Conservation (phyloP, 306 rosid species). For the Vigna trinervia region DNA sequence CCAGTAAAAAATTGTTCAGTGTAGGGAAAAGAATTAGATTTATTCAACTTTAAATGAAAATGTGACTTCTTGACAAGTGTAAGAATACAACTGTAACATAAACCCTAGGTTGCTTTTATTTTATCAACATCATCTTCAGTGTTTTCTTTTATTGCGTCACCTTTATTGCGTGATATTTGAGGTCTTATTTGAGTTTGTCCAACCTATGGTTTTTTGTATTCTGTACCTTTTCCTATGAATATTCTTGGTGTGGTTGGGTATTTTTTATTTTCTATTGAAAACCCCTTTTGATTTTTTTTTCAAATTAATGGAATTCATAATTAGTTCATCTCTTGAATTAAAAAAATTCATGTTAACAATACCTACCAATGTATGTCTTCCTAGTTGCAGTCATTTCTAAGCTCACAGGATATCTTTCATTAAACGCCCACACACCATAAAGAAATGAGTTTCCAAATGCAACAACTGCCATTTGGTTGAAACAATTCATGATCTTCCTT, state of each 20-base stretch:
- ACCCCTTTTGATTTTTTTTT: too few species aligned
- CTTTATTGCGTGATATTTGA: too few species aligned
- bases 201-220: not conserved
- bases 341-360: too few species aligned
- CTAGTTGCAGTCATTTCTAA: not conserved
- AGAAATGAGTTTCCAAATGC: not conserved
- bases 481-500: not conserved
- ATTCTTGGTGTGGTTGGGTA: not conserved
- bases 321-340: too few species aligned
- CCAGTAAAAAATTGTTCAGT: constrained; percentile 27
- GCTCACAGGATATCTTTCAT: not conserved
- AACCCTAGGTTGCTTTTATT: not conserved
- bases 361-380: not conserved
- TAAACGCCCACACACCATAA: not conserved
- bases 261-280: not conserved
- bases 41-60: constrained; percentile 32
- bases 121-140: too few species aligned
- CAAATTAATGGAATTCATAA: not conserved
- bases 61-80: constrained; percentile 28
- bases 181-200: not conserved
- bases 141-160: too few species aligned
- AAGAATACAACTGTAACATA: constrained; percentile 29
- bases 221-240: too few species aligned
- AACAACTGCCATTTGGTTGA: not conserved
- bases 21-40: constrained; percentile 22